These are phyloP conservation scores for Gastrolobium villosum DNA, from an alignment of 306 rosid genomes.

Conservation along the genomic window DNA sequence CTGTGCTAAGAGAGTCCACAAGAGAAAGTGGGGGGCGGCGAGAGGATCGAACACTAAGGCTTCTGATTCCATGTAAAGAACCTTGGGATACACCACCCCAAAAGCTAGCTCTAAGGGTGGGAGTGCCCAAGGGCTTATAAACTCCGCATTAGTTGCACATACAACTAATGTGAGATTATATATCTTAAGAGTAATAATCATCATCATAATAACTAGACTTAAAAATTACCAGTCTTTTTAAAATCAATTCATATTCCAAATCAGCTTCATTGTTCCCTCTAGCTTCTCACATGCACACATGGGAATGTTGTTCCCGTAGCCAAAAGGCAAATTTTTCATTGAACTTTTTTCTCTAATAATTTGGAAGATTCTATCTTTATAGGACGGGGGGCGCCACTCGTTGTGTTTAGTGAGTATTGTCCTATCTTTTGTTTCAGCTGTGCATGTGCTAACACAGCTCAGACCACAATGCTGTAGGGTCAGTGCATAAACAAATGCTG, in stretches of 20 bases:
- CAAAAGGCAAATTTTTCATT: constrained; percentile 39
- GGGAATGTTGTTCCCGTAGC: constrained; percentile 49
- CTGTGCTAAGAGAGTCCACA: no score
- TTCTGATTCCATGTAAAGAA: no score
- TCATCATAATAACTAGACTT: not conserved
- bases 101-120: no score
- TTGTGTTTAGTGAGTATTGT: not conserved
- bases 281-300: constrained; percentile 51
- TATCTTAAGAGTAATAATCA: no score
- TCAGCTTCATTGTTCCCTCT: not conserved
- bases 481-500: constrained; percentile 43
- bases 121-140: no score
- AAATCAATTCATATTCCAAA: not conserved
- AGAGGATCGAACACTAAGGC: no score
- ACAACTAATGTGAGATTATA: no score
- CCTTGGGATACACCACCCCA: no score
- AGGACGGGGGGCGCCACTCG: not conserved
- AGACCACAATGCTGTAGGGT: constrained; percentile 42
- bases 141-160: no score
- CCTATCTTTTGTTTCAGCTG: constrained; percentile 21
- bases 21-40: no score
- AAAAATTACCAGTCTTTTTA: not conserved
- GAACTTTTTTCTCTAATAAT: constrained; percentile 49
- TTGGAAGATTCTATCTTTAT: constrained; percentile 42
- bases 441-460: constrained; percentile 72